Evolutionary conservation across 176 grass and related monocot genomes (phyloP), one percentile per base, ranked within the genome.

Genomic region (Cenchrus americanus): DNA sequence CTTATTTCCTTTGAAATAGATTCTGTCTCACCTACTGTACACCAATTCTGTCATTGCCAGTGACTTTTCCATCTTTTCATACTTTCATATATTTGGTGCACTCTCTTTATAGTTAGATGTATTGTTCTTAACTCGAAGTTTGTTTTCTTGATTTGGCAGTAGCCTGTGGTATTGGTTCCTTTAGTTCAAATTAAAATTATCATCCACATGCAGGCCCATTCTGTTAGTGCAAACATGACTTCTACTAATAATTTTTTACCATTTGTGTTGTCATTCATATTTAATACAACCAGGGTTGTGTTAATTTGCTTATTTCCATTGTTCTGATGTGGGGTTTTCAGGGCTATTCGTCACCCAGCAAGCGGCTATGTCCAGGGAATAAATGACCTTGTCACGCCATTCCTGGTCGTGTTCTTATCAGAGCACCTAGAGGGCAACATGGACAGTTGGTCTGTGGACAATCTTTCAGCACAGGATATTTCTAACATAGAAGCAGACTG

Each of bases 291-390:
- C 34, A 64, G 1, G 11, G 69, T 46, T 54, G 1, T 17, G 6
- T 69, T 87, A 21, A 24, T 71, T 76, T 24, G 10, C 0, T 78
- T 46, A 80, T 83, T 10, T 57, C 59, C 42, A 65, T 27, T 70
- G 10, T 84, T 76, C 27, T 83, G 21, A 82, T 53, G 53, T 64
- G 72, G 15, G 44, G 66, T 48, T 83, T 77, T 65, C 83, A 99
- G 96, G 96, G 93, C 93, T 44, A 99, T 99, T 82, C 83, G 96
- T 62, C 96, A 99, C 61, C 96, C 96, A 41, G 93, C 96, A 81
- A 99, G 96, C 54, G 96, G 96, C 44, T 99, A 99, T 10, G 96
- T 99, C 71, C 96, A 99, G 87, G 96, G 96, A 88, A 99, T 99
- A 94, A 99, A 99, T 2, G 96, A 99, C 78, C 87, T 99, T 76